phyloP scores from a whole-genome alignment of 441 rosid genomes.

The Bruguiera hainesii region DNA sequence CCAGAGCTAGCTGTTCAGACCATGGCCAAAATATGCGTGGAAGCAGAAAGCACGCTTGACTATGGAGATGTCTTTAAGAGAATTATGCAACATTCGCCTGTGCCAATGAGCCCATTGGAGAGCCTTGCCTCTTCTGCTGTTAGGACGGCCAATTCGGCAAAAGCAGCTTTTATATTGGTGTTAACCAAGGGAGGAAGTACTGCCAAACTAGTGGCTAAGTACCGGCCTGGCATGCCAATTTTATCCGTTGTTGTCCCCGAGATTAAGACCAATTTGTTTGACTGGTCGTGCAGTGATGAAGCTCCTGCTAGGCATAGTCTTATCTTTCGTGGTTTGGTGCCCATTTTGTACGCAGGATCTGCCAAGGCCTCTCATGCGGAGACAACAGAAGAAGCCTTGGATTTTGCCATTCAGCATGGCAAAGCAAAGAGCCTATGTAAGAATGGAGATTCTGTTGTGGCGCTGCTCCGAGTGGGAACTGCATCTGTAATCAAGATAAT shows the following conservation, averaged over 20 bases:
- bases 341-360: conserved; percentile 64
- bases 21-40: conserved; percentile 87
- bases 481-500: conserved; percentile 87
- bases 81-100: conserved; percentile 62
- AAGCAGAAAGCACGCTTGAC: conserved; percentile 82
- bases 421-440: conserved; percentile 66
- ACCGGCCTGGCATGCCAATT: conserved; percentile 85
- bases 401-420: conserved; percentile 49
- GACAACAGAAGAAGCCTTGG: conserved; percentile 57
- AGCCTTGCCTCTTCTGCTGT: conserved; percentile 93
- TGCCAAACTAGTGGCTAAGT: conserved; percentile 87
- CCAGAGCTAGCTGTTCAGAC: conserved; percentile 84
- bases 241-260: conserved; percentile 86
- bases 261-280: conserved; percentile 65
- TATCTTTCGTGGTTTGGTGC: conserved; percentile 71
- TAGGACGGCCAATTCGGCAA: conserved; percentile 70
- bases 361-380: conserved; percentile 71
- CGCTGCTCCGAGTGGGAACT: conserved; percentile 65
- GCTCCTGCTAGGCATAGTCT: conserved; percentile 93
- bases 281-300: conserved; percentile 86
- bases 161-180: conserved; percentile 77
- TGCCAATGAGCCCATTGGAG: conserved; percentile 94
- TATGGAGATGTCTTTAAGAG: conserved; percentile 77
- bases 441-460: conserved; percentile 82
- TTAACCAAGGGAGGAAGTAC: conserved; percentile 89